Evolutionary conservation across 495 filamentous ascomycete species (phyloP).

Genomic region (Neurospora sp.): DNA sequence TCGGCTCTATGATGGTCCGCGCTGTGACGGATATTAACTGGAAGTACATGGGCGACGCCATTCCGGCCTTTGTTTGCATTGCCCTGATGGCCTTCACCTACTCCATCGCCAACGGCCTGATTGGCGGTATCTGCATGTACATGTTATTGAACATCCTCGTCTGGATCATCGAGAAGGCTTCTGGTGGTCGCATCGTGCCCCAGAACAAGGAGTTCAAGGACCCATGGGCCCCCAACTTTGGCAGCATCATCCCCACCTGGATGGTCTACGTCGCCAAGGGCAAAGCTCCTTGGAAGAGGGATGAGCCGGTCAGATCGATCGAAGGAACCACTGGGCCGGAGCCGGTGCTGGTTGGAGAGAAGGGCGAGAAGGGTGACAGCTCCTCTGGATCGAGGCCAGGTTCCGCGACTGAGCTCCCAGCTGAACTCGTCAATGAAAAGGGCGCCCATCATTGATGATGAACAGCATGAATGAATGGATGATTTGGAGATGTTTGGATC

Average conservation of each 20-base stretch:
- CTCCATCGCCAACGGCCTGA: constrained; percentile 67
- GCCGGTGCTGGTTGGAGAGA: not conserved
- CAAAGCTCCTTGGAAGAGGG: constrained; percentile 29
- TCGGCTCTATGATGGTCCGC: constrained; percentile 72
- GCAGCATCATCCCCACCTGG: constrained; percentile 64
- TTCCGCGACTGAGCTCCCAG: not conserved
- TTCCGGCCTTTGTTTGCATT: constrained; percentile 74
- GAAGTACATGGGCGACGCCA: constrained; percentile 65
- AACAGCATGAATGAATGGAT: not conserved
- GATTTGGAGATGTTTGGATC: not conserved
- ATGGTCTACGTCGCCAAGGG: constrained; percentile 48
- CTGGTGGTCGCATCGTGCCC: constrained; percentile 59
- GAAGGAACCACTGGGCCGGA: not conserved
- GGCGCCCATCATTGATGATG: not conserved
- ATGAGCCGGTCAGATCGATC: not conserved
- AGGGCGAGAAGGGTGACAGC: not conserved
- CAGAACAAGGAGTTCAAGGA: constrained; percentile 64
- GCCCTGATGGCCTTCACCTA: constrained; percentile 82
- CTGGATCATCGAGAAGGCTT: constrained; percentile 53
- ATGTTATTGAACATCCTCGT: constrained; percentile 55
- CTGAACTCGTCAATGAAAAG: not conserved
- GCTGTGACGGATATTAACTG: constrained; percentile 74
- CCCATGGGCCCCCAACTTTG: constrained; percentile 60
- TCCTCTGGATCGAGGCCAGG: not conserved
- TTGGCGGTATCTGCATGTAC: constrained; percentile 66